phyloP scores from a whole-genome alignment of 2,329 filamentous ascomycete genomes.

The Berkeleyomyces rouxiae region DNA sequence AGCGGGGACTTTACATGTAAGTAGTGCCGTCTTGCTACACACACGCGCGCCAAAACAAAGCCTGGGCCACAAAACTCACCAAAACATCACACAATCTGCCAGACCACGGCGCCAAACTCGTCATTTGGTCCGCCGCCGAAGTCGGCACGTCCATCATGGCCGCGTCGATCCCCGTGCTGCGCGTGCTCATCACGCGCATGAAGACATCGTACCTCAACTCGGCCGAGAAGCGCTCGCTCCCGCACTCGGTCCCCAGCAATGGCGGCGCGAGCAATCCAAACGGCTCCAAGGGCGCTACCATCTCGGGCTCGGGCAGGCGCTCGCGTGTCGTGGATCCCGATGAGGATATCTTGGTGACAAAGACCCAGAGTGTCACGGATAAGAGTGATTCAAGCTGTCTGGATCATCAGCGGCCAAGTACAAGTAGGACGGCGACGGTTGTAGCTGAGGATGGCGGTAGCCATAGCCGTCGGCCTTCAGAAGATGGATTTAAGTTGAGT shows the following conservation, averaged over 20 bases:
- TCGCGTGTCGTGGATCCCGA: background rate
- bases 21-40: conserved; percentile 6
- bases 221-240: conserved; percentile 6
- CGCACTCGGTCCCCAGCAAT: background rate
- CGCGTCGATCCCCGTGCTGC: conserved; percentile 16
- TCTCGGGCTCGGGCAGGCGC: background rate
- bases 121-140: conserved; percentile 16
- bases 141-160: conserved; percentile 16
- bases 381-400: conserved; percentile 3
- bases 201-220: conserved; percentile 13
- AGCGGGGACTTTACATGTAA: conserved; percentile 15
- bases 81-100: conserved; percentile 2
- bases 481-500: background rate
- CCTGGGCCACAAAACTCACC: background rate
- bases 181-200: conserved; percentile 14
- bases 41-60: background rate
- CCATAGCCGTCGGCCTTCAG: background rate
- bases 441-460: background rate
- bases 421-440: background rate
- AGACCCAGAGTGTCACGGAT: background rate
- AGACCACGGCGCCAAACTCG: conserved; percentile 16
- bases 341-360: conserved; percentile 7
- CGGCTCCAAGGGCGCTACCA: background rate
- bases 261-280: background rate
- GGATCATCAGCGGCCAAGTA: background rate